A percentile compares a stretch with the other conserved stretches of the same genome.
These are phyloP conservation scores for Ganoderma multipileum DNA, from an alignment of 1,284 basidiomycete species.

Conservation along the genomic window DNA sequence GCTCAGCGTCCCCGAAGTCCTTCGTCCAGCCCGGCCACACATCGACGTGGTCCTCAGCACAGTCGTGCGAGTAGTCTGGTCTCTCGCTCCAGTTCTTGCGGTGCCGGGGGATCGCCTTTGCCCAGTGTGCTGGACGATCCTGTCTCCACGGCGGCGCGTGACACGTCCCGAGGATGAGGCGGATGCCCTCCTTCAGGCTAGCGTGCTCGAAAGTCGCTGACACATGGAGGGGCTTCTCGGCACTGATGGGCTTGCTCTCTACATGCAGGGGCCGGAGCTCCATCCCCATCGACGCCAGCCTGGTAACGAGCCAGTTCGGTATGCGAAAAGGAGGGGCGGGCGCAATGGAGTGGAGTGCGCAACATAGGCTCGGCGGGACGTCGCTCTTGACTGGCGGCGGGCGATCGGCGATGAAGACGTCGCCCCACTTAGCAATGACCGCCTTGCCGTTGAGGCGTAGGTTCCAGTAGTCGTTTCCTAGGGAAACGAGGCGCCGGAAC, in stretches of 20 bases:
- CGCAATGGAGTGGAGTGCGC: neutral
- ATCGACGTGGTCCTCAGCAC: slow-evolving; percentile 7
- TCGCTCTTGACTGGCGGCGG: neutral
- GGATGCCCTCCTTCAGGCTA: neutral
- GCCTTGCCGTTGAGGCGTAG: slow-evolving; percentile 3
- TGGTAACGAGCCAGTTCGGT: neutral
- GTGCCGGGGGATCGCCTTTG: neutral
- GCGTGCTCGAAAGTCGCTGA: neutral
- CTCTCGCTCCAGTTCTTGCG: neutral
- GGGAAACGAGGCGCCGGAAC: neutral
- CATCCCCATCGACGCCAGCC: neutral
- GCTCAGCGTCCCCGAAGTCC: slow-evolving; percentile 9
- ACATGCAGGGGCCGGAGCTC: neutral
- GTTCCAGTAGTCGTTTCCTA: slow-evolving; percentile 5
- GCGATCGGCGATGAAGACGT: slow-evolving; percentile 7
- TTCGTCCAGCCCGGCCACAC: neutral
- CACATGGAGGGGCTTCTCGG: neutral
- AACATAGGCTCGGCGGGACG: neutral
- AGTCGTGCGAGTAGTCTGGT: neutral
- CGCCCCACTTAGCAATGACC: slow-evolving; percentile 13
- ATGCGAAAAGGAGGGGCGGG: slow-evolving; percentile 9
- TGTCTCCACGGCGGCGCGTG: too few relatives aligned
- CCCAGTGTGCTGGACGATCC: neutral
- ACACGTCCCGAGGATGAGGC: slow-evolving; percentile 7
- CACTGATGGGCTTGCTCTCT: neutral